Percentiles rank a stretch among this genome's conserved stretches.
Evolutionary conservation across 1,139 yeast genomes (phyloP).

Genomic region (Hyphopichia fennica): DNA sequence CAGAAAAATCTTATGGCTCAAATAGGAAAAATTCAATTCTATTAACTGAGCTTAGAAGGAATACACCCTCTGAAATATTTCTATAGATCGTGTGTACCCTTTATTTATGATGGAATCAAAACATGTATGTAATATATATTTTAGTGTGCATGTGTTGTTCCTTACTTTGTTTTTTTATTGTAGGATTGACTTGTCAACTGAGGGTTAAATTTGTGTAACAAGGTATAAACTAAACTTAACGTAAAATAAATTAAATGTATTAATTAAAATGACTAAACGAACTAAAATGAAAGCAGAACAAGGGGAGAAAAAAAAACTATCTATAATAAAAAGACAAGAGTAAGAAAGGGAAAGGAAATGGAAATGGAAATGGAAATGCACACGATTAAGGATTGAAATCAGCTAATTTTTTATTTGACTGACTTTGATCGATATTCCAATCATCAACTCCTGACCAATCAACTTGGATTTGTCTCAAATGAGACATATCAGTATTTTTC

Average conservation of each 20-base stretch:
- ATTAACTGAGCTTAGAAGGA: no score
- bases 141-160: no score
- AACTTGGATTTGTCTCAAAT: constrained; percentile 49
- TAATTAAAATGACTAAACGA: no score
- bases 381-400: constrained; percentile 39
- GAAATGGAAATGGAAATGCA: not conserved
- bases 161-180: no score
- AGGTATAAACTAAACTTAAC: no score
- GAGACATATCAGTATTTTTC: constrained; percentile 68
- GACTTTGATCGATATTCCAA: constrained; percentile 31
- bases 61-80: no score
- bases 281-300: not conserved
- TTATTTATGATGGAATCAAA: no score
- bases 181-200: not conserved
- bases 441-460: constrained; percentile 70
- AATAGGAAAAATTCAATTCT: no score
- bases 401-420: constrained; percentile 36
- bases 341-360: not conserved
- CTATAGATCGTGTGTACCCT: no score
- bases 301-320: not conserved
- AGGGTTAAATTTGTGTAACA: not conserved
- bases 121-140: no score
- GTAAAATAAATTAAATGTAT: no score
- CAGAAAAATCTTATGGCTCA: no score
- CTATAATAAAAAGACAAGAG: not conserved